These are phyloP conservation scores for Passalora sequoiae DNA, from an alignment of 2,329 filamentous ascomycete genomes.

Conservation along the genomic window DNA sequence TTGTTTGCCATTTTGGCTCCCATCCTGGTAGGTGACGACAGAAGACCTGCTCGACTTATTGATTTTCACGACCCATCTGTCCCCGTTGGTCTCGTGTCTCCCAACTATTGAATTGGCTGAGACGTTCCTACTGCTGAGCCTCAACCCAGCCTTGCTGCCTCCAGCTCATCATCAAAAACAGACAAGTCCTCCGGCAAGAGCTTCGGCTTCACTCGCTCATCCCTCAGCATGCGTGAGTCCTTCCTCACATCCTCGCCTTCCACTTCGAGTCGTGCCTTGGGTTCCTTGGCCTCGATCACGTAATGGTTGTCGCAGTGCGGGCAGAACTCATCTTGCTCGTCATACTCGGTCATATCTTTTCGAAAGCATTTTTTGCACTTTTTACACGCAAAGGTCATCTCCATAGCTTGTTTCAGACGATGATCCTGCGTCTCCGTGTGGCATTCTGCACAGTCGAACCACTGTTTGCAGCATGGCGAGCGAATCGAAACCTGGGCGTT, in stretches of 20 bases:
- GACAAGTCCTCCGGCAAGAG: slow-evolving; percentile 18
- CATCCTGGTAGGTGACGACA: neutral
- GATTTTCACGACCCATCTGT: neutral
- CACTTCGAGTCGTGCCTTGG: slow-evolving; percentile 75
- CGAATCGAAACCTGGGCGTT: slow-evolving; percentile 97
- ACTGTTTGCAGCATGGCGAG: slow-evolving; percentile 92
- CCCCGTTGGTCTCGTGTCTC: neutral
- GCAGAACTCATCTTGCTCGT: slow-evolving; percentile 97
- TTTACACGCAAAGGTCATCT: slow-evolving; percentile 96
- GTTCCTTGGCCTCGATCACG: slow-evolving; percentile 79
- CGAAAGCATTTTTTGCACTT: slow-evolving; percentile 99
- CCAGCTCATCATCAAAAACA: slow-evolving; percentile 34
- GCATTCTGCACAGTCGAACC: slow-evolving; percentile 98
- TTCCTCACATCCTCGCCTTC: slow-evolving; percentile 87
- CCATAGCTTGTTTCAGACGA: slow-evolving; percentile 63
- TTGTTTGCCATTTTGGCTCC: neutral
- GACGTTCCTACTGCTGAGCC: neutral
- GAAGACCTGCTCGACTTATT: neutral
- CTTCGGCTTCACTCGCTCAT: slow-evolving; percentile 63
- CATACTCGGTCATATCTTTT: slow-evolving; percentile 86
- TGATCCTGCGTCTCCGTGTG: slow-evolving; percentile 76
- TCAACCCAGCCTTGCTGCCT: slow-evolving; percentile 32
- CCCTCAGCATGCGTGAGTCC: slow-evolving; percentile 84
- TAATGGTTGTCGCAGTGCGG: slow-evolving; percentile 99
- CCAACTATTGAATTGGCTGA: neutral